Conservation (phyloP, 2,329 filamentous ascomycete species). For the Cercospora zeina region DNA sequence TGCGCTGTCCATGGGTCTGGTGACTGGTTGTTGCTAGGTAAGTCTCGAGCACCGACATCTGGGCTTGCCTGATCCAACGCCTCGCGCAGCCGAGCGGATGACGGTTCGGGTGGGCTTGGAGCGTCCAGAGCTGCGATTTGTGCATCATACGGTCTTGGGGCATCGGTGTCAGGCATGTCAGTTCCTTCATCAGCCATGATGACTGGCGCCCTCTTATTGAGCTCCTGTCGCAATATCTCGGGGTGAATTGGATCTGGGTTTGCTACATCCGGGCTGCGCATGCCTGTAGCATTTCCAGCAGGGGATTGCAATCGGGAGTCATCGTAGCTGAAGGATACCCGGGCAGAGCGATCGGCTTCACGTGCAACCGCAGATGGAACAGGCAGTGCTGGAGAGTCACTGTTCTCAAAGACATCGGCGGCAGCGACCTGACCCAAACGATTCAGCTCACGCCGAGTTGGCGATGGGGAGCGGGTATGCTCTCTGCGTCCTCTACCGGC, state of each 20-base stretch:
- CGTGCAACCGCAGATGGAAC: constrained; percentile 8
- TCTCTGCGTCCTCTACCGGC: constrained; percentile 6
- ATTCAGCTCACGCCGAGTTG: constrained; percentile 10
- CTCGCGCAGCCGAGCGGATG: constrained; percentile 9
- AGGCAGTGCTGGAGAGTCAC: background rate
- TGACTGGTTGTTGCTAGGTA: constrained; percentile 1
- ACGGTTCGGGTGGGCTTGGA: constrained; percentile 9
- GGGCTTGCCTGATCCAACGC: constrained; percentile 12
- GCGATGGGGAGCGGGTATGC: constrained; percentile 13
- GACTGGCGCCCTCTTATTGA: background rate
- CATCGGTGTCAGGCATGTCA: constrained; percentile 15
- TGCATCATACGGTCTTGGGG: constrained; percentile 13
- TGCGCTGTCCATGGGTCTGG: constrained; percentile 13
- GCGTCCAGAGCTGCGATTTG: constrained; percentile 16
- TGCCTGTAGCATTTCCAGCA: constrained; percentile 15
- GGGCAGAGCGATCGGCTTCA: constrained; percentile 7
- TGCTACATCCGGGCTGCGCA: constrained; percentile 13
- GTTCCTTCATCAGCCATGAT: constrained; percentile 10
- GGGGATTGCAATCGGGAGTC: constrained; percentile 10
- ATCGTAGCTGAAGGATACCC: background rate
- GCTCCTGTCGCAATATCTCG: constrained; percentile 6
- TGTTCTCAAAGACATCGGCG: constrained; percentile 15
- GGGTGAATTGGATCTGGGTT: constrained; percentile 14
- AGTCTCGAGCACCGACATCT: background rate
- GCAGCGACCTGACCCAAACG: constrained; percentile 11